Base-by-base conservation (phyloP, 257 asterid species). In the Verbena officinalis region DNA sequence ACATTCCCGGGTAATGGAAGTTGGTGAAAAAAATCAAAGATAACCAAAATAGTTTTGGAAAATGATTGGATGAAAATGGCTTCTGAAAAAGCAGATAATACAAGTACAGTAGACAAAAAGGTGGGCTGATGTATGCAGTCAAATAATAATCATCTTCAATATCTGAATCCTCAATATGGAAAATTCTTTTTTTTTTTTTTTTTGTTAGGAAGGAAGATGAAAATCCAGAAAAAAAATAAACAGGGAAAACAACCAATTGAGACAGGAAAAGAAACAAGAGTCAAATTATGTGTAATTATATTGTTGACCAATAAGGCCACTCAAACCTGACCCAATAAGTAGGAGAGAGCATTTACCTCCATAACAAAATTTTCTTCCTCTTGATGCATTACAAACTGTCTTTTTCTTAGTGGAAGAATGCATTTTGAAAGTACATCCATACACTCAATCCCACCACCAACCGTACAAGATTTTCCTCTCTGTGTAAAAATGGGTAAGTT, bases 241-340 rank as follows among this genome's bases (percentile, higher is more conserved):
- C 72, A 75, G 72, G 50, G 67, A 61, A 69, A 74, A 69, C 24
- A 78, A 77, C 76, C 74, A 63, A 24, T 53, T 67, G 69, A 81
- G 95, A 88, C 96, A 91, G 69, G 91, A 86, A 83, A 75, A 75
- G 89, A 83, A 81, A 78, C 68, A 73, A 68, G 78, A 72, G 90
- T 92, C 96, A 79, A 83, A 57, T 66, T 71, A 53, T 77, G 81
- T 68, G 65, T 87, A 60, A 92, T 92, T 83, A 74, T 59, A 72
- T 78, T 74, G 70, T 83, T 85, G 95, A 85, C 85, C 78, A 80
- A 57, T 73, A 57, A 63, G 81, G 78, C 95, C 89, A 81, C 91
- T 87, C 81, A 72, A n/a, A 70, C 59, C 74, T 58, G 77, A 71
- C 76, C 86, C 84, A 73, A 75, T 63, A 71, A 77, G 79, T 59